phyloP scores from a whole-genome alignment of 1,284 basidiomycete genomes.

The Leccinum pachyderme region DNA sequence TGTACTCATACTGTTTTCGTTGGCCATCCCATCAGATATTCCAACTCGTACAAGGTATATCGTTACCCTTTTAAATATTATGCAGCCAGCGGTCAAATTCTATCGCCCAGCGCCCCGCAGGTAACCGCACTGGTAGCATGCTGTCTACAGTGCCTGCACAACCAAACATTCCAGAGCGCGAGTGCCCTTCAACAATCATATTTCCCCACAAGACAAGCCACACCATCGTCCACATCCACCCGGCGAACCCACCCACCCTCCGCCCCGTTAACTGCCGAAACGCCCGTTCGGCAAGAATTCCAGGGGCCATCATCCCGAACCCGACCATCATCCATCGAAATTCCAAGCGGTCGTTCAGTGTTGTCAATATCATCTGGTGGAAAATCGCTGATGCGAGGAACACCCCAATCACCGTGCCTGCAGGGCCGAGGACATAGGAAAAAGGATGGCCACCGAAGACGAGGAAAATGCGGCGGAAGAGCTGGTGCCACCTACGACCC shows the following conservation, averaged over 20 bases:
- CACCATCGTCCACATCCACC: slow-evolving; percentile 49
- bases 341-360: slow-evolving; percentile 52
- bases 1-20: background rate
- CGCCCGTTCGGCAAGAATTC: slow-evolving; percentile 46
- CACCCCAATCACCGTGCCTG: slow-evolving; percentile 48
- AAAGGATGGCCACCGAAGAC: slow-evolving; percentile 30
- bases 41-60: background rate
- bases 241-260: slow-evolving; percentile 44
- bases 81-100: slow-evolving; percentile 14
- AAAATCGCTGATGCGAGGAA: slow-evolving; percentile 58
- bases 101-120: slow-evolving; percentile 11
- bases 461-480: slow-evolving; percentile 32
- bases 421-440: slow-evolving; percentile 41
- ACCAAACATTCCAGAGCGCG: background rate
- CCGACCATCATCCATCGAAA: slow-evolving; percentile 29
- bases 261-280: slow-evolving; percentile 43
- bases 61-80: background rate
- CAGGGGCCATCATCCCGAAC: slow-evolving; percentile 46
- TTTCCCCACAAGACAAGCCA: slow-evolving; percentile 51
- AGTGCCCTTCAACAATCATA: slow-evolving; percentile 43
- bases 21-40: background rate
- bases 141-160: background rate
- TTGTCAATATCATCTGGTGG: slow-evolving; percentile 53
- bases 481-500: slow-evolving; percentile 45
- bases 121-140: slow-evolving; percentile 10